Evolutionary conservation across 2,329 filamentous ascomycete species (phyloP).

Genomic region (Hymenoscyphus occultus): DNA sequence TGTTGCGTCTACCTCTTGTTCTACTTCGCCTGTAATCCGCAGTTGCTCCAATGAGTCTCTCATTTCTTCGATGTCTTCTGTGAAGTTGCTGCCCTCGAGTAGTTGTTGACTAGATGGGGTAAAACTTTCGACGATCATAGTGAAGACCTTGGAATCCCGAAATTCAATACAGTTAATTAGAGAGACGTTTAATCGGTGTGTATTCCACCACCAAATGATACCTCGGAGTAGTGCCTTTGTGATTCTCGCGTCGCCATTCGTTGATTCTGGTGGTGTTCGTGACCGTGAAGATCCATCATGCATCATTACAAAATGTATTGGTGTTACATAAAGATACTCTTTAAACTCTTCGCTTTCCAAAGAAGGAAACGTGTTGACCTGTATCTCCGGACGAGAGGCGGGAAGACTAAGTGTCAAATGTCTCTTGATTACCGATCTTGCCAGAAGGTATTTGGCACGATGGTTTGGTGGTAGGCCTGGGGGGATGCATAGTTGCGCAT

Average conservation of each 20-base stretch:
- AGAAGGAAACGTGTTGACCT: conserved; percentile 44
- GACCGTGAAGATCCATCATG: conserved; percentile 53
- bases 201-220: conserved; percentile 55
- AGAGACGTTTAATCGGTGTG: conserved; percentile 57
- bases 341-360: conserved; percentile 49
- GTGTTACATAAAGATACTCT: conserved; percentile 51
- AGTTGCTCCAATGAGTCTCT: conserved; percentile 15
- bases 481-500: conserved; percentile 56
- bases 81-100: conserved; percentile 19
- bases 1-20: conserved; percentile 4
- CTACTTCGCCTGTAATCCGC: not conserved
- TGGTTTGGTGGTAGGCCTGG: conserved; percentile 35
- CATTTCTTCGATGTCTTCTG: conserved; percentile 19
- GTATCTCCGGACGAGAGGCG: conserved; percentile 27
- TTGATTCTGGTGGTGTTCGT: not conserved
- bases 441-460: conserved; percentile 51
- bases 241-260: conserved; percentile 18
- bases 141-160: conserved; percentile 50
- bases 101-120: conserved; percentile 21
- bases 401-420: conserved; percentile 45
- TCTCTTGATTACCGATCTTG: conserved; percentile 60
- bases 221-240: conserved; percentile 35
- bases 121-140: conserved; percentile 44
- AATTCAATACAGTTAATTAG: conserved; percentile 63
- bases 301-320: conserved; percentile 65